Base-by-base conservation (phyloP, 2,329 filamentous ascomycete species). In the Knoxdaviesia capensis region DNA sequence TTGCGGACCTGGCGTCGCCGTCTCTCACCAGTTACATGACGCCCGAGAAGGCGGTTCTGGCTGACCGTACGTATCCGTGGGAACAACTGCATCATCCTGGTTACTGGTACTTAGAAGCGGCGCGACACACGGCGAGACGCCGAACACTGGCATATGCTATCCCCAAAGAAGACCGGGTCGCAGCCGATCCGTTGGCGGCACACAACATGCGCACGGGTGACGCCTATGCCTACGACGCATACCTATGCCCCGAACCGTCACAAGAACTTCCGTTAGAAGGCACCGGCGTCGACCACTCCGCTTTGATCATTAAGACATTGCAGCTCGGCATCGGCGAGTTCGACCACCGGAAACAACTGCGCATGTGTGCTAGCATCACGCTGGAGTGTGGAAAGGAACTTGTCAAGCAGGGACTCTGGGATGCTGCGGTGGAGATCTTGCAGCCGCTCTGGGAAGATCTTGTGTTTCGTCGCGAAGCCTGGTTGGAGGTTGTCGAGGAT, bases 81-180 rank as follows among this genome's bases (percentile, higher is more conserved):
- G 74, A 80, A 48, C 53, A 68, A 34, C 60, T 80, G 6, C 76
- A 80, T 47, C 76, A 80, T 50, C 64, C 69, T 1, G 76, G 76
- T 5, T 80, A 80, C 51, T 80, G 77, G 73, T 75, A 74, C 48
- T 68, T 71, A 9, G 55, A 68, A 38, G 74, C 75, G 1, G 69
- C 72, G 5, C 64, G 65, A n/a, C 71, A 78, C 48, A 57, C 70
- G 1, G 59, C 62, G 4, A 59, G 64, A 10, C 67, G 76, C 6
- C 65, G 71, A 36, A 59, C 54, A 28, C 54, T 76, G 37, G 74
- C 75, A 2, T 60, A 59, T 29, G 58, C 60, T 20, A 76, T 80
- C 45, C 66, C 75, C 0, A 68, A 76, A 31, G 72, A 76, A 44
- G 73, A 72, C 46, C 61, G 74, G 41, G 59, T 63, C 2, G 71